phyloP scores from a whole-genome alignment of 495 filamentous ascomycete genomes.

The Daldinia loculata region DNA sequence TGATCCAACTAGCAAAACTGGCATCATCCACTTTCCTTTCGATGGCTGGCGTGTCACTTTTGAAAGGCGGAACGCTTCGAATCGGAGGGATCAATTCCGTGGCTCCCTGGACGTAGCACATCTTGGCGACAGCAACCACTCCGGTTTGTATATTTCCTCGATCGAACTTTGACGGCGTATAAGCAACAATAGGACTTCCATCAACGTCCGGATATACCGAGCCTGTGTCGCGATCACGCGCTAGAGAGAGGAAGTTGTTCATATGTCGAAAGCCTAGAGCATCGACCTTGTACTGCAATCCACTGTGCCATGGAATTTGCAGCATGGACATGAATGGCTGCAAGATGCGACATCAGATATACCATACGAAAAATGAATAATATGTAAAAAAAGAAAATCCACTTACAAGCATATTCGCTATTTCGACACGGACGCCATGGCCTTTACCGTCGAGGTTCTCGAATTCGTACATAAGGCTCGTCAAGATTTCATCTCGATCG shows the following conservation, averaged over 20 bases:
- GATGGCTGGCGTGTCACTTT: constrained; percentile 49
- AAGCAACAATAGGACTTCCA: constrained; percentile 65
- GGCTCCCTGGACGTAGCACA: constrained; percentile 72
- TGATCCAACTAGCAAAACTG: constrained; percentile 53
- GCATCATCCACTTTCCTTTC: constrained; percentile 16
- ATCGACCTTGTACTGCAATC: constrained; percentile 67
- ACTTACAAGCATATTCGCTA: constrained; percentile 57
- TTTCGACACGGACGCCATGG: constrained; percentile 74
- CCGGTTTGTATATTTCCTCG: constrained; percentile 66
- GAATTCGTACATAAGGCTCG: constrained; percentile 70
- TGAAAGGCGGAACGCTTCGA: constrained; percentile 63
- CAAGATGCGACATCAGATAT: not conserved
- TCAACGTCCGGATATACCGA: constrained; percentile 72
- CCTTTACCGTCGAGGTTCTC: constrained; percentile 75
- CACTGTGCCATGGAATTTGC: constrained; percentile 65
- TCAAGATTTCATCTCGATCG: constrained; percentile 61
- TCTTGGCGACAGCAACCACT: constrained; percentile 66
- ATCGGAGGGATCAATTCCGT: constrained; percentile 67
- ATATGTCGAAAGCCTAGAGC: constrained; percentile 64
- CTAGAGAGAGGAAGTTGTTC: constrained; percentile 67
- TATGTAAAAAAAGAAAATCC: not conserved
- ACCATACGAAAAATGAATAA: not conserved
- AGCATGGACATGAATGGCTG: constrained; percentile 48
- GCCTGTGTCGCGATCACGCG: constrained; percentile 69
- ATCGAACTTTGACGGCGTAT: constrained; percentile 68